phyloP scores from a whole-genome alignment of 2,329 filamentous ascomycete genomes.

The Penicillium vulpinum region DNA sequence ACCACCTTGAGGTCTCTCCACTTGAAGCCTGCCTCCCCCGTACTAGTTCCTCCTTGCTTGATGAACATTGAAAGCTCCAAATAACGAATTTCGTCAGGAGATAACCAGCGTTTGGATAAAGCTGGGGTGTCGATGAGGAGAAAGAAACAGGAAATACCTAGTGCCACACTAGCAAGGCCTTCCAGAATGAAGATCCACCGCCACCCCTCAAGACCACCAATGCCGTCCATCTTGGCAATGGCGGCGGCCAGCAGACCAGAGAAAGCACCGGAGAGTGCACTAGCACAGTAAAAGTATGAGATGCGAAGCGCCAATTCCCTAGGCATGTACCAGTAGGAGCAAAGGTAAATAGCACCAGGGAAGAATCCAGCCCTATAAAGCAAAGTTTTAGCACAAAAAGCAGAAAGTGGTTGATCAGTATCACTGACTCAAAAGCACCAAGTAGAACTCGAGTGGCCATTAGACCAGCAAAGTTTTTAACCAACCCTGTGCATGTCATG shows the following conservation, averaged over 20 bases:
- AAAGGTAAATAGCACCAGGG: constrained; percentile 28
- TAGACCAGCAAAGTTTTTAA: constrained; percentile 18
- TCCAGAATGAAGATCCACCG: constrained; percentile 53
- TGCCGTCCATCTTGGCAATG: constrained; percentile 51
- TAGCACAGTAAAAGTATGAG: constrained; percentile 27
- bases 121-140: constrained; percentile 46
- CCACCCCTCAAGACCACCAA: constrained; percentile 47
- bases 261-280: constrained; percentile 45
- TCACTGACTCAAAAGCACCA: constrained; percentile 16
- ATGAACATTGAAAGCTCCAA: constrained; percentile 40
- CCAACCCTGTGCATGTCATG: constrained; percentile 19
- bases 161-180: constrained; percentile 44
- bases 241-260: constrained; percentile 51
- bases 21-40: constrained; percentile 12
- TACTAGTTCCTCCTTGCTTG: constrained; percentile 17
- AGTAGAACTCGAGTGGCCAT: constrained; percentile 11
- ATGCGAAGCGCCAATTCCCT: constrained; percentile 21
- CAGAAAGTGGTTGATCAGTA: background rate
- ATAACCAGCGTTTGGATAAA: constrained; percentile 39
- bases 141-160: constrained; percentile 44
- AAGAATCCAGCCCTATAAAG: constrained; percentile 24
- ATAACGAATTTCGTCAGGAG: constrained; percentile 38
- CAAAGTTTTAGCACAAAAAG: background rate
- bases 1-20: constrained; percentile 38
- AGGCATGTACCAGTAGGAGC: constrained; percentile 25